A percentile compares a stretch with the other conserved stretches of the same genome.
Conservation (phyloP, 192 early-diverging fungal genomes). For the Lobosporangium transversale region DNA sequence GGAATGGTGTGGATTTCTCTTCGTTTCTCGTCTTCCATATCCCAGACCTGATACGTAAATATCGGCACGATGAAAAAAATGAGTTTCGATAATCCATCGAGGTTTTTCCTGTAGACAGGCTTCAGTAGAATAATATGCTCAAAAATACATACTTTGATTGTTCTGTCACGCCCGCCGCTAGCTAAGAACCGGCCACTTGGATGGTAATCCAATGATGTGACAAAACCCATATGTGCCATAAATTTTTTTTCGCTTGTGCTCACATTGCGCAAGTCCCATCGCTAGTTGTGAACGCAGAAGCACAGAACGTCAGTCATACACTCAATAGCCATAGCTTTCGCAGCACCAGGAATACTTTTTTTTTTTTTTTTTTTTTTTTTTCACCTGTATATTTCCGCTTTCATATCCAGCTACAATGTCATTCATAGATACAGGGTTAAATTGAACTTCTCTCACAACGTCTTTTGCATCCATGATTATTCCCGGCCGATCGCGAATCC, state of each 20-base stretch:
- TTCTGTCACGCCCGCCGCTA: slow-evolving; percentile 79
- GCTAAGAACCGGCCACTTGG: slow-evolving; percentile 75
- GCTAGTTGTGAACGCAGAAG: neutral
- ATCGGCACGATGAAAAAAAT: too few species aligned
- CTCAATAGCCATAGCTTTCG: neutral
- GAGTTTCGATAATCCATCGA: too few species aligned
- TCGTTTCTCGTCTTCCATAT: slow-evolving; percentile 69
- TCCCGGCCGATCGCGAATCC: slow-evolving; percentile 59
- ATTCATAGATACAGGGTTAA: slow-evolving; percentile 64
- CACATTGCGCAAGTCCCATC: slow-evolving; percentile 82
- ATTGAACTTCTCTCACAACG: slow-evolving; percentile 82
- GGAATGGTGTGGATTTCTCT: slow-evolving; percentile 68
- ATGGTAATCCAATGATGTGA: slow-evolving; percentile 80
- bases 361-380: neutral
- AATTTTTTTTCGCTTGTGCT: slow-evolving; percentile 68
- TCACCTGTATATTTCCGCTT: slow-evolving; percentile 78
- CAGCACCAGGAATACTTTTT: neutral
- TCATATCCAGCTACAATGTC: slow-evolving; percentile 87
- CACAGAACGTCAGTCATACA: neutral
- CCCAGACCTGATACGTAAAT: slow-evolving; percentile 64
- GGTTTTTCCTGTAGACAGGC: too few species aligned
- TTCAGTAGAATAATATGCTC: too few species aligned
- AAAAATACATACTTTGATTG: slow-evolving; percentile 68
- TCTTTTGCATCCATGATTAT: slow-evolving; percentile 81
- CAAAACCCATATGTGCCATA: slow-evolving; percentile 77